phyloP scores from a whole-genome alignment of 73 alveolate species.

The Stentor coeruleus region DNA sequence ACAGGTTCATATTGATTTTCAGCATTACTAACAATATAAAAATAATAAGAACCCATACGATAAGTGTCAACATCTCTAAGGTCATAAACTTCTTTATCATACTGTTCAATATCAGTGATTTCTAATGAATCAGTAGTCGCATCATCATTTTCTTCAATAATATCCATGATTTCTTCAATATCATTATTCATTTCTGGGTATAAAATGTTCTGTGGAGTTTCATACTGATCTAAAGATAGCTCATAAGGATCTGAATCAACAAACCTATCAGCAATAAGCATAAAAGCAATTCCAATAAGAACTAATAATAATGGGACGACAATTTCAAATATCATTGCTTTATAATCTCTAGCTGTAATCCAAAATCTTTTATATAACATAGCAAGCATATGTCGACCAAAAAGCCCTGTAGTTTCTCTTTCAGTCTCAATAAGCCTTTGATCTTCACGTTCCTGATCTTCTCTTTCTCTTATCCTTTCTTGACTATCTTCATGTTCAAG shows the following conservation, averaged over 20 bases:
- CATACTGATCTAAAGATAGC: background rate
- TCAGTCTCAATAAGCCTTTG: conserved; percentile 39
- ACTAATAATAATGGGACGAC: conserved; percentile 75
- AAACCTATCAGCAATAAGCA: conserved; percentile 9
- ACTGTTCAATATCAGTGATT: background rate
- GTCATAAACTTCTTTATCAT: background rate
- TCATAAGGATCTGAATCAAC: conserved; percentile 29
- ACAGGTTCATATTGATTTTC: too few species aligned
- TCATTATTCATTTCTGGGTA: background rate
- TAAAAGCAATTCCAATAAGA: conserved; percentile 64
- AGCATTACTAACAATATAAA: too few species aligned
- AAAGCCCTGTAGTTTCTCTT: conserved; percentile 26
- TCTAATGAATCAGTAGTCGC: background rate
- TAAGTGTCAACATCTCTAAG: conserved; percentile 1
- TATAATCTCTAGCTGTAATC: conserved; percentile 67
- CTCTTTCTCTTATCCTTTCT: background rate
- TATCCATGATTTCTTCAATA: conserved; percentile 8
- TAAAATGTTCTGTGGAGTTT: conserved; percentile 27
- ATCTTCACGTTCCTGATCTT: conserved; percentile 25
- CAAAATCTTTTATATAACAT: conserved; percentile 65
- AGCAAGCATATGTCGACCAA: conserved; percentile 64
- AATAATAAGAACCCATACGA: conserved; percentile 30
- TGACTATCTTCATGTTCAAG: conserved; percentile 37
- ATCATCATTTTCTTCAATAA: background rate
- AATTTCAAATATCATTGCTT: conserved; percentile 72